A percentile compares a stretch with the other conserved stretches of the same genome.
phyloP scores from a whole-genome alignment of 805 yeast genomes.

The Naumovozyma castellii region DNA sequence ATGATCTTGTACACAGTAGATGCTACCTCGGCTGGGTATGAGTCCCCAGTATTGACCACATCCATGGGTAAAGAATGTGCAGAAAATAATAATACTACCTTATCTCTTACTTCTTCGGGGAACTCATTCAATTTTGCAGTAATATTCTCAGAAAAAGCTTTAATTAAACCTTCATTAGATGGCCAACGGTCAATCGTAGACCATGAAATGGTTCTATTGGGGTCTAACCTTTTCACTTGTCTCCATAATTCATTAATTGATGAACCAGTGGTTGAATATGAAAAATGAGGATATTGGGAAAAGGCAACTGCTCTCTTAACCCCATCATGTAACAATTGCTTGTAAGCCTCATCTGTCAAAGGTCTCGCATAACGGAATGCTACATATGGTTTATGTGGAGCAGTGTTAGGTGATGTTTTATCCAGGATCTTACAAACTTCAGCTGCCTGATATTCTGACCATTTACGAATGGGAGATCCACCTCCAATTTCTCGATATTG shows the following conservation, averaged over 20 bases:
- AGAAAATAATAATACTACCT: conserved; percentile 71
- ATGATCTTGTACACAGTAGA: conserved; percentile 87
- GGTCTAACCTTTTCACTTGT: conserved; percentile 56
- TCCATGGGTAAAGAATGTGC: conserved; percentile 99
- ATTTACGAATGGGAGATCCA: conserved; percentile 88
- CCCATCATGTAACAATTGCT: conserved; percentile 72
- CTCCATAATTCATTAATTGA: conserved; percentile 81
- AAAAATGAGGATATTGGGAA: conserved; percentile 94
- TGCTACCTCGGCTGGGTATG: conserved; percentile 97
- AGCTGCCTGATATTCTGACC: conserved; percentile 80
- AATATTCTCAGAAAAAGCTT: conserved; percentile 69
- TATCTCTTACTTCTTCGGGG: conserved; percentile 48
- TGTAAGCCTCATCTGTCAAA: conserved; percentile 72
- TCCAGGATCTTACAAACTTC: conserved; percentile 78
- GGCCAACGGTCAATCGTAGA: conserved; percentile 95
- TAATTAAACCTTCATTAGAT: conserved; percentile 64
- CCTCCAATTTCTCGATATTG: conserved; percentile 90
- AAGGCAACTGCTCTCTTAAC: conserved; percentile 87
- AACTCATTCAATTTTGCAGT: conserved; percentile 52
- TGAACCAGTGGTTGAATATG: conserved; percentile 89
- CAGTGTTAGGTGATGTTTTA: conserved; percentile 64
- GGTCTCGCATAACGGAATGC: conserved; percentile 95
- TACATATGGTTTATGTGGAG: conserved; percentile 93
- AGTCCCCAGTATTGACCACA: conserved; percentile 84
- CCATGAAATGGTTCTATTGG: conserved; percentile 71